Conservation (phyloP, 352 stramenopile genomes). For the Globisporangium okanoganense region DNA sequence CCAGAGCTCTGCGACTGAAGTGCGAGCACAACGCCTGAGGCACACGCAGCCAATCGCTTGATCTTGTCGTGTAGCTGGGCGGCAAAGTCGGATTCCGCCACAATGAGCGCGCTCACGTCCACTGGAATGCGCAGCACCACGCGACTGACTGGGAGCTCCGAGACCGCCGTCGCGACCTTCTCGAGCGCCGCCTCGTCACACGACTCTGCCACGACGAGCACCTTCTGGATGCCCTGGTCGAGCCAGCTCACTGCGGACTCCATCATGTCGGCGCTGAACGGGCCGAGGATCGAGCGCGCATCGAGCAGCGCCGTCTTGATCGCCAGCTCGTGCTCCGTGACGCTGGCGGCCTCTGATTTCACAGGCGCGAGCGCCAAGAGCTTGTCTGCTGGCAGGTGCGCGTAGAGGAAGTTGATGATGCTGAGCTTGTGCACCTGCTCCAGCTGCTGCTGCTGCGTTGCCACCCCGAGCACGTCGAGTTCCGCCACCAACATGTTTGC, state of each 20-base stretch:
- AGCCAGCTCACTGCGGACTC: conserved; percentile 54
- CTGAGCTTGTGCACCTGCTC: conserved; percentile 38
- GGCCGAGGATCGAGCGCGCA: conserved; percentile 51
- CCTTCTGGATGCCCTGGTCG: conserved; percentile 52
- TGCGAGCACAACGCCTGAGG: conserved; percentile 45
- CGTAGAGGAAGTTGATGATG: conserved; percentile 39
- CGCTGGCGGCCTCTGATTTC: neutral
- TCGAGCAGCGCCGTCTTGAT: conserved; percentile 44
- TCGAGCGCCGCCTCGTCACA: conserved; percentile 46
- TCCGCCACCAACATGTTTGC: conserved; percentile 27
- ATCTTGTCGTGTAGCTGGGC: conserved; percentile 31
- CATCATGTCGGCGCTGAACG: conserved; percentile 57
- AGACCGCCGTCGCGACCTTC: conserved; percentile 49
- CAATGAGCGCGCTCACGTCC: conserved; percentile 23
- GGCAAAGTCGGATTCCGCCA: neutral
- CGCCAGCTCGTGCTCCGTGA: conserved; percentile 22
- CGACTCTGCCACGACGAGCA: conserved; percentile 46
- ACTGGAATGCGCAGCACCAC: conserved; percentile 62
- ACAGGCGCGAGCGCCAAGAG: conserved; percentile 29
- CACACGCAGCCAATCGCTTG: conserved; percentile 25
- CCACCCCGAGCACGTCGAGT: conserved; percentile 12
- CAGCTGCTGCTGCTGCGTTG: conserved; percentile 1
- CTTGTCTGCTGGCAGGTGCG: conserved; percentile 24
- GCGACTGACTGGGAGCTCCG: conserved; percentile 54
- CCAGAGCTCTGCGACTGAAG: conserved; percentile 19